Percentiles rank a stretch among this genome's conserved stretches.
Evolutionary conservation across 305 asterid genomes (phyloP).

Genomic region (Fraxinus dipetala): DNA sequence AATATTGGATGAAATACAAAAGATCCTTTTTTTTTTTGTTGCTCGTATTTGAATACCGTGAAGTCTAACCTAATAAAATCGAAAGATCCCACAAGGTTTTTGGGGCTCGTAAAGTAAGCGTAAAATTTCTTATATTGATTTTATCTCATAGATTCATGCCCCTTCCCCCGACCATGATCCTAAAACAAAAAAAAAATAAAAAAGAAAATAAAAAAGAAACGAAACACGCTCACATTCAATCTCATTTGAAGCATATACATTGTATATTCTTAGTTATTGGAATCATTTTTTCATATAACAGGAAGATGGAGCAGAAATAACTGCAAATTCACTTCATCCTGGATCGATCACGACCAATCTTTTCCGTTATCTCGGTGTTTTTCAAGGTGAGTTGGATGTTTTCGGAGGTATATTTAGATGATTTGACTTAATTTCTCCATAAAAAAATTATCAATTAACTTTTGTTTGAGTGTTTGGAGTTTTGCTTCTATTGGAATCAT

Average conservation of each 20-base stretch:
- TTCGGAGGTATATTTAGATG: slow-evolving; percentile 28
- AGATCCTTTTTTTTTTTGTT: neutral
- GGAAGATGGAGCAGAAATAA: slow-evolving; percentile 71
- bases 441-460: neutral
- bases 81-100: neutral
- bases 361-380: slow-evolving; percentile 50
- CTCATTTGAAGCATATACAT: neutral
- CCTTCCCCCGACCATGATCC: neutral
- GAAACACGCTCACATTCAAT: neutral
- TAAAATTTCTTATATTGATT: neutral
- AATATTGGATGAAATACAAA: neutral
- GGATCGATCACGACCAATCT: slow-evolving; percentile 66
- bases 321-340: slow-evolving; percentile 86
- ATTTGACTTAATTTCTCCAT: neutral
- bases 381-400: slow-evolving; percentile 40
- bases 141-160: neutral
- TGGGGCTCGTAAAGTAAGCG: neutral
- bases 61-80: neutral
- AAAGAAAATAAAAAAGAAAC: neutral
- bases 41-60: neutral
- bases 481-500: neutral
- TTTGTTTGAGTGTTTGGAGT: neutral
- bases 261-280: neutral
- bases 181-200: neutral
- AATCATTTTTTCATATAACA: slow-evolving; percentile 22